Base-by-base conservation (phyloP, 2,329 filamentous ascomycete genomes). In the Arthroderma sp. region DNA sequence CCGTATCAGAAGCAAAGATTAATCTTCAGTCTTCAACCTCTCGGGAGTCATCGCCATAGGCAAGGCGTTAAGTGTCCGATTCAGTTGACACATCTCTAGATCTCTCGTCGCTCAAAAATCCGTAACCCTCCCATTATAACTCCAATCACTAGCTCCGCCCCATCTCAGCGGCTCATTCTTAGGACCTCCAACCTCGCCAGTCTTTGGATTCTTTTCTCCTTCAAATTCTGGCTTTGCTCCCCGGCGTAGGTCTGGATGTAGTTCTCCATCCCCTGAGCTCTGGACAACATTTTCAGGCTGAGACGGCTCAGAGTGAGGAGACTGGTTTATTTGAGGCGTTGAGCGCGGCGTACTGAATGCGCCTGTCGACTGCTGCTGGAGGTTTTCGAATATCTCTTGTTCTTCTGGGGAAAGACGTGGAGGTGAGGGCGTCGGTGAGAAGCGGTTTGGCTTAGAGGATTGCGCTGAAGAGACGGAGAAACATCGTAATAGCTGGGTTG, bases 91-190 rank as follows among this genome's bases (percentile, higher is more conserved):
- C 35, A 38, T 38, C 35, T 38, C 39, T 7, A 7, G 28, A 7
- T 31, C 4, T 39, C 23, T 33, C 33, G 21, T 4, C 5, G 38
- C 38, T 75, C 66, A 82, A 60, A 98, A 98, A 73, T 98, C 93
- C 23, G 91, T 97, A 56, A 94, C 91, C 62, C 91, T 78, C 51
- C 93, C 93, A 71, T 96, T 96, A 72, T 88, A 98, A 70, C 89
- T 96, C 86, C 91, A 98, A 69, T 87, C 84, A 0, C 88, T 85
- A 0, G 66, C 69, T 17, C 79, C 76, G 0, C 90, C 90, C 91
- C 91, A 96, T 65, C 91, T 77, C 68, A 97, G 68, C 55, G 93
- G 93, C 73, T 98, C 91, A 68, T 95, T 97, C 83, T 97, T 98
- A 4, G 93, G 93, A 0, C 93, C 93, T 4, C 93, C 93, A 9